Evolutionary conservation across 805 yeast genomes (phyloP).

Genomic region (Nakazawaea anatomiae): DNA sequence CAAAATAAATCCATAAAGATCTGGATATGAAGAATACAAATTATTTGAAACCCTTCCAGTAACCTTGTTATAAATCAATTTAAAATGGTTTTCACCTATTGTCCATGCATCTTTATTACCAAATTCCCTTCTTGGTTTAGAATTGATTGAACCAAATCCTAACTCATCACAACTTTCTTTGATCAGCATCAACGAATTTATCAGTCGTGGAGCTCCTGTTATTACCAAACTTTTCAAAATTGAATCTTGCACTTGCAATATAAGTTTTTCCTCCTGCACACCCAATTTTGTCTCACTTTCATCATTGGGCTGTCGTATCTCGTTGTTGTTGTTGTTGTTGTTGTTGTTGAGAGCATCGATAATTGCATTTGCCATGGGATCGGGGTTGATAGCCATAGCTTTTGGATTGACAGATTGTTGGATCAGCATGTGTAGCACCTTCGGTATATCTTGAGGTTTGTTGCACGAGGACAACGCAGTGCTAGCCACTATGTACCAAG

Average conservation of each 20-base stretch:
- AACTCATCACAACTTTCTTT: conserved; percentile 47
- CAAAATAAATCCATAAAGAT: conserved; percentile 68
- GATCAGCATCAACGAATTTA: conserved; percentile 66
- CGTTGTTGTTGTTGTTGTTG: too few relatives aligned
- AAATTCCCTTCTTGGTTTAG: conserved; percentile 4
- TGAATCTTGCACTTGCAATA: conserved; percentile 62
- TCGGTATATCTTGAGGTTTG: conserved; percentile 75
- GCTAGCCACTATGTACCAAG: conserved; percentile 79
- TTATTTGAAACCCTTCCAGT: conserved; percentile 62
- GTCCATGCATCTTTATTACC: conserved; percentile 14
- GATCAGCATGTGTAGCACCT: conserved; percentile 64
- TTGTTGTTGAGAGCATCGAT: neutral
- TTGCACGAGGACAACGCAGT: conserved; percentile 79
- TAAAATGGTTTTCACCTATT: conserved; percentile 66
- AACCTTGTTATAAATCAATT: conserved; percentile 70
- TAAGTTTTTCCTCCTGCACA: neutral
- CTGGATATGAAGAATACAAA: conserved; percentile 74
- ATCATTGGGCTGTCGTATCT: neutral
- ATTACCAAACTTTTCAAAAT: conserved; percentile 73
- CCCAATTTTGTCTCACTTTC: neutral
- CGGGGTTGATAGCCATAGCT: neutral
- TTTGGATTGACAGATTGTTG: conserved; percentile 16
- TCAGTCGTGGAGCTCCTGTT: conserved; percentile 79
- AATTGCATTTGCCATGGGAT: neutral
- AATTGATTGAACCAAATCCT: neutral